A percentile compares a stretch with the other conserved stretches of the same genome.
phyloP scores from a whole-genome alignment of 345 rosid genomes.

The Linum lewisii region DNA sequence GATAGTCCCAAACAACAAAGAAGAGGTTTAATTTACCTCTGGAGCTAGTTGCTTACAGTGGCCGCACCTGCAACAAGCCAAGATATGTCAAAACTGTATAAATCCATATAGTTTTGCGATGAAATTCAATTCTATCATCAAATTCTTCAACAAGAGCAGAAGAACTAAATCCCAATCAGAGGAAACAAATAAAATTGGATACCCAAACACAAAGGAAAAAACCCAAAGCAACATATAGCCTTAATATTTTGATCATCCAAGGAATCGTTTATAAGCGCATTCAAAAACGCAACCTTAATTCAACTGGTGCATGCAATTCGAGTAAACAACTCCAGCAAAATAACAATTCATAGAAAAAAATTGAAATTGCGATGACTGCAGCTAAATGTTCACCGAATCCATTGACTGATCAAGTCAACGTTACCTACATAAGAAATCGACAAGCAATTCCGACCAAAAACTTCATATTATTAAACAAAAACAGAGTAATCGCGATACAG shows the following conservation, averaged over 20 bases:
- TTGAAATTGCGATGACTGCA: not conserved
- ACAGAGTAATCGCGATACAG: not conserved
- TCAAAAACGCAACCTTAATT: not conserved
- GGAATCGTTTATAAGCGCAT: not conserved
- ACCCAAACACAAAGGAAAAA: conserved; percentile 3
- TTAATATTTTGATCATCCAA: not conserved
- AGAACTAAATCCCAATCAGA: not conserved
- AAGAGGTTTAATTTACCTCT: conserved; percentile 36
- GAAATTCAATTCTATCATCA: not conserved
- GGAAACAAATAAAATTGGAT: not conserved
- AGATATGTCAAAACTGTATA: not conserved
- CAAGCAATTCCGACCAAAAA: no score
- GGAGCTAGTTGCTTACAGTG: conserved; percentile 95
- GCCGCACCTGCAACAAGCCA: conserved; percentile 60
- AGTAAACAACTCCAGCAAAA: not conserved
- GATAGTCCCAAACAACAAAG: not conserved
- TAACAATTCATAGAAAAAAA: not conserved
- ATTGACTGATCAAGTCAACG: not conserved
- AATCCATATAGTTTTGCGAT: no score
- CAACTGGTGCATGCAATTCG: not conserved
- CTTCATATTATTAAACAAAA: no score
- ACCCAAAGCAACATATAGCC: not conserved
- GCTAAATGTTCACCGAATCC: not conserved
- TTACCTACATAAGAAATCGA: not conserved
- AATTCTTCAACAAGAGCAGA: not conserved